Evolutionary conservation across 352 stramenopile species (phyloP).

Genomic region (Globisporangium paddicum): DNA sequence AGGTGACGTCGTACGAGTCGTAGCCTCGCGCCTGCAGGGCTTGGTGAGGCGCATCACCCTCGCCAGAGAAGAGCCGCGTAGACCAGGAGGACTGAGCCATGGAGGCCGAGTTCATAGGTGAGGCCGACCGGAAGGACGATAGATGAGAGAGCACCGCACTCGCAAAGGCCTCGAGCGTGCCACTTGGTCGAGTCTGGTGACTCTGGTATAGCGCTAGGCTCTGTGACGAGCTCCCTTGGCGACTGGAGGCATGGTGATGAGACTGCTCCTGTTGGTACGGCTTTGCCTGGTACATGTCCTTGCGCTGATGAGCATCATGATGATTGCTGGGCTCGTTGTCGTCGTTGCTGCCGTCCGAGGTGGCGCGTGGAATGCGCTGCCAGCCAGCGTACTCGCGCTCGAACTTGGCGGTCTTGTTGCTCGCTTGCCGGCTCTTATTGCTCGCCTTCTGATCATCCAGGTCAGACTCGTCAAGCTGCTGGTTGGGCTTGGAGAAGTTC

Average conservation of each 20-base stretch:
- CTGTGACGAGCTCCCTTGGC: not conserved
- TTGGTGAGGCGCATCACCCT: constrained; percentile 5
- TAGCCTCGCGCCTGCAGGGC: constrained; percentile 30
- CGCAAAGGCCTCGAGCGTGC: constrained; percentile 7
- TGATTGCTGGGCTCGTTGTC: not conserved
- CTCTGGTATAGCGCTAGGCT: not conserved
- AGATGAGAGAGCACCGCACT: constrained; percentile 1
- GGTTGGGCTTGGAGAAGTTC: constrained; percentile 18
- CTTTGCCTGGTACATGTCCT: constrained; percentile 4
- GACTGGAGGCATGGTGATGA: not conserved
- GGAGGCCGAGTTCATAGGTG: not conserved
- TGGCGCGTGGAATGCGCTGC: constrained; percentile 3
- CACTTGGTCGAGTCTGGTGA: not conserved
- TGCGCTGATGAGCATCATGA: not conserved
- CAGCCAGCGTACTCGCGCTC: not conserved
- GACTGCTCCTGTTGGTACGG: constrained; percentile 1
- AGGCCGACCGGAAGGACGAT: constrained; percentile 1
- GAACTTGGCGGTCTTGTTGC: not conserved
- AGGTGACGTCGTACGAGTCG: constrained; percentile 69
- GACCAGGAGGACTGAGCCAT: constrained; percentile 6
- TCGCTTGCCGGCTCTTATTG: constrained; percentile 4
- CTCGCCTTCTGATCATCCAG: not conserved
- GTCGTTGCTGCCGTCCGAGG: not conserved
- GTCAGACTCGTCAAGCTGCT: not conserved
- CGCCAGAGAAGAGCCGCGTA: constrained; percentile 5